Conservation (phyloP, 805 yeast genomes). For the Jamesozyma hellenica region DNA sequence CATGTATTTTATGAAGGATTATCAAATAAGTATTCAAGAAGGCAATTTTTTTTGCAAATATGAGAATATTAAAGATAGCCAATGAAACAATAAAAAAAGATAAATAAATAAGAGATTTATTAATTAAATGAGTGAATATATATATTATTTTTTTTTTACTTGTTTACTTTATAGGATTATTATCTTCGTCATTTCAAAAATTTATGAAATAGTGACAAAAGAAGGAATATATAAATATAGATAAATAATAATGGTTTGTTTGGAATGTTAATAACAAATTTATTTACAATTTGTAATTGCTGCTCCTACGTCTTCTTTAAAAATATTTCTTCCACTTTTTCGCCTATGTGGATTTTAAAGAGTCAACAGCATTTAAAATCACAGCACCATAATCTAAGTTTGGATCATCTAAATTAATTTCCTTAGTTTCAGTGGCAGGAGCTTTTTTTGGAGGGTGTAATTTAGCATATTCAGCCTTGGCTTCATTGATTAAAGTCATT, state of each 20-base stretch:
- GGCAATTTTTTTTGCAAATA: too few relatives aligned
- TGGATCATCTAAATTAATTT: conserved; percentile 75
- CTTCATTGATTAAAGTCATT: conserved; percentile 71
- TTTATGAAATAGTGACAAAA: too few relatives aligned
- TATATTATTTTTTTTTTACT: background rate
- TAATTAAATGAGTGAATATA: too few relatives aligned
- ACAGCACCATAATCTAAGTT: conserved; percentile 75
- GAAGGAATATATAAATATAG: background rate
- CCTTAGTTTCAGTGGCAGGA: conserved; percentile 33
- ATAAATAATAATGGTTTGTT: background rate
- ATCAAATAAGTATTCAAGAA: too few relatives aligned
- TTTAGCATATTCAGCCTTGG: conserved; percentile 80
- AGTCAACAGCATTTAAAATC: conserved; percentile 55
- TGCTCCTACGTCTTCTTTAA: too few relatives aligned
- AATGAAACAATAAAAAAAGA: too few relatives aligned
- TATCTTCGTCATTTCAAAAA: too few relatives aligned
- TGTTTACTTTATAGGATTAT: too few relatives aligned
- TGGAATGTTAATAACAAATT: background rate
- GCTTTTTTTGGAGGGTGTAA: conserved; percentile 37
- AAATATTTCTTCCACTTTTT: background rate
- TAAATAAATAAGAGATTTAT: too few relatives aligned
- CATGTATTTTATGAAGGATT: too few relatives aligned
- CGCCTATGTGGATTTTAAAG: conserved; percentile 29
- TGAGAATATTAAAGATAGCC: too few relatives aligned
- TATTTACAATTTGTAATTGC: background rate